Evolutionary conservation across 805 yeast genomes (phyloP).

Genomic region (Ogataea parapolymorpha): DNA sequence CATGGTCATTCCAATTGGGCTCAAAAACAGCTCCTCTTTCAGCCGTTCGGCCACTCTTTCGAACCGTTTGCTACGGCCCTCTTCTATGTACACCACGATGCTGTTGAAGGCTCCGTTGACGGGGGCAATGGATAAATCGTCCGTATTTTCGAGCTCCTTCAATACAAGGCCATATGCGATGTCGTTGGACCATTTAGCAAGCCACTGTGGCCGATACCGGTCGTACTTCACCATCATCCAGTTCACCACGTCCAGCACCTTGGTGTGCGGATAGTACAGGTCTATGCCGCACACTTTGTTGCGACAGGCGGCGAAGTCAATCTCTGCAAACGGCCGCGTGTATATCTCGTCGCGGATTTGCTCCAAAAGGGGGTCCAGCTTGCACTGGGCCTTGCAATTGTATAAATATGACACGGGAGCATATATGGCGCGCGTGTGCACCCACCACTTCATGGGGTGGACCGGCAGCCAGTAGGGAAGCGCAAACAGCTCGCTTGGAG

Average conservation of each 20-base stretch:
- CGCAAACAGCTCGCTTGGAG: constrained; percentile 93
- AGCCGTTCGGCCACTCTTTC: constrained; percentile 52
- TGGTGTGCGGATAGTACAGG: constrained; percentile 89
- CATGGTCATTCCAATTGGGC: constrained; percentile 86
- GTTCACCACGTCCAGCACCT: constrained; percentile 60
- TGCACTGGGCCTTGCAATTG: constrained; percentile 51
- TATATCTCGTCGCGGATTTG: constrained; percentile 81
- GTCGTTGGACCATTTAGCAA: constrained; percentile 48
- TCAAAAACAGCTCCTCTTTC: constrained; percentile 76
- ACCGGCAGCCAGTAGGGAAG: constrained; percentile 77
- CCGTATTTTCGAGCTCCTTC: constrained; percentile 77
- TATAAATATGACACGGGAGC: constrained; percentile 81
- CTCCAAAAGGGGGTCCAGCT: constrained; percentile 57
- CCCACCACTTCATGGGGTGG: constrained; percentile 99
- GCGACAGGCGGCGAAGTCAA: constrained; percentile 69
- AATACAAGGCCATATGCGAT: constrained; percentile 59
- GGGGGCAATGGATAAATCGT: constrained; percentile 86
- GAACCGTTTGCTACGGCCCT: constrained; percentile 68
- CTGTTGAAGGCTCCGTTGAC: constrained; percentile 84
- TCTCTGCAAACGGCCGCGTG: constrained; percentile 54
- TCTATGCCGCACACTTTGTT: constrained; percentile 90
- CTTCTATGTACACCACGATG: constrained; percentile 64
- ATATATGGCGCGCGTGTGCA: constrained; percentile 91
- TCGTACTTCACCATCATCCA: constrained; percentile 61
- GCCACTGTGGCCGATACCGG: constrained; percentile 73